Evolutionary conservation across 1,284 basidiomycete species (phyloP).

Genomic region (Ceratobasidium sp.): DNA sequence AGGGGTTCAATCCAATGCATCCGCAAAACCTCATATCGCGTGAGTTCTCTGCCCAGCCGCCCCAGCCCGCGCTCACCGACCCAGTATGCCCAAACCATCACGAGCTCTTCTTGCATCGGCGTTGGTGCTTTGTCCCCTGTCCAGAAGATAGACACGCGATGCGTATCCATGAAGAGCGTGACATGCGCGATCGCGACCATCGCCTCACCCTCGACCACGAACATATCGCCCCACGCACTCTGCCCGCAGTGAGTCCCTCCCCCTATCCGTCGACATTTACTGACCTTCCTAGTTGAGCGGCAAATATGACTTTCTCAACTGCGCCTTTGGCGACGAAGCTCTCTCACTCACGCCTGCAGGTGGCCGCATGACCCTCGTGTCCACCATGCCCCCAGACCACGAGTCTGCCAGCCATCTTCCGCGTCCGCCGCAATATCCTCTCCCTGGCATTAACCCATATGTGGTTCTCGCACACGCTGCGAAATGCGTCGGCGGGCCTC

Average conservation of each 20-base stretch:
- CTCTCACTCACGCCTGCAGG: slow-evolving; percentile 41
- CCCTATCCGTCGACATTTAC: neutral
- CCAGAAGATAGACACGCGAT: slow-evolving; percentile 35
- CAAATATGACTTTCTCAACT: slow-evolving; percentile 43
- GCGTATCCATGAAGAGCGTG: slow-evolving; percentile 37
- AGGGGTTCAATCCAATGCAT: slow-evolving; percentile 22
- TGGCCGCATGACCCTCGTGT: slow-evolving; percentile 45
- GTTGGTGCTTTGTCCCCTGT: slow-evolving; percentile 43
- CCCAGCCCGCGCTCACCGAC: neutral
- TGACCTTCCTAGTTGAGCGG: slow-evolving; percentile 38
- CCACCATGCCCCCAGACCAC: slow-evolving; percentile 44
- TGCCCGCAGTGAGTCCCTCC: slow-evolving; percentile 23
- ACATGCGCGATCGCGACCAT: slow-evolving; percentile 38
- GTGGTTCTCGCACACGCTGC: slow-evolving; percentile 42
- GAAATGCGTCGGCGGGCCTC: slow-evolving; percentile 42
- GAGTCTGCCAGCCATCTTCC: slow-evolving; percentile 32
- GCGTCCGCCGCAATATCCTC: slow-evolving; percentile 39
- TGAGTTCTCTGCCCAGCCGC: neutral
- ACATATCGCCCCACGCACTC: slow-evolving; percentile 16
- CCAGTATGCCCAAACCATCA: slow-evolving; percentile 45
- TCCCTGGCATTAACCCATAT: slow-evolving; percentile 42
- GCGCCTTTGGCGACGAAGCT: slow-evolving; percentile 42
- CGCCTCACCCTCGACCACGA: slow-evolving; percentile 28
- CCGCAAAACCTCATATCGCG: slow-evolving; percentile 43
- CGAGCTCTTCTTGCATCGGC: slow-evolving; percentile 43